Conservation (phyloP, 1,139 yeast species). For the Candida gigantensis region DNA sequence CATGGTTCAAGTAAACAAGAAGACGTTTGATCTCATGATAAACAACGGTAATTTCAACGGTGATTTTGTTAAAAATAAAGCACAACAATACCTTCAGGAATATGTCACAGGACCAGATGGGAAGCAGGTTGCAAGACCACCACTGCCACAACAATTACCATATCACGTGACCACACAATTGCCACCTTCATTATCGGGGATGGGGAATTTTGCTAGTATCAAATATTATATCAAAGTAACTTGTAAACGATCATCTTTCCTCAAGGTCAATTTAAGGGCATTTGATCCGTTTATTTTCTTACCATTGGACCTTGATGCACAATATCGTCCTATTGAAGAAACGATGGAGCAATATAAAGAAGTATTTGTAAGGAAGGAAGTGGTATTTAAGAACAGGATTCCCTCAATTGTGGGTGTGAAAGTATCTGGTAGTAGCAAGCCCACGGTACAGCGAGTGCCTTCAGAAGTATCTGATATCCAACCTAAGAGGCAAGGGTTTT, state of each 20-base stretch:
- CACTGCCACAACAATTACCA: constrained; percentile 14
- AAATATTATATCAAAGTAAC: constrained; percentile 61
- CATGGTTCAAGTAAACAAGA: constrained; percentile 36
- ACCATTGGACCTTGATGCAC: constrained; percentile 48
- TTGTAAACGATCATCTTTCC: constrained; percentile 54
- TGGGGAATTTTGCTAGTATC: constrained; percentile 48
- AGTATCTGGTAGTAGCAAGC: constrained; percentile 4
- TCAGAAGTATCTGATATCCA: constrained; percentile 11
- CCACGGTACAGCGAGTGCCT: constrained; percentile 18
- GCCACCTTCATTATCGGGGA: constrained; percentile 58
- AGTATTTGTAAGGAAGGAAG: constrained; percentile 42
- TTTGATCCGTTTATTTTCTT: constrained; percentile 53
- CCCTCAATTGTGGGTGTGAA: constrained; percentile 48
- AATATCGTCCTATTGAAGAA: constrained; percentile 25
- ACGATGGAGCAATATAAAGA: constrained; percentile 28
- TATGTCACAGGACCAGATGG: constrained; percentile 8
- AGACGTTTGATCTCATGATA: constrained; percentile 31
- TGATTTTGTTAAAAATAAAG: constrained; percentile 23
- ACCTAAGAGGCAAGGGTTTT: constrained; percentile 23
- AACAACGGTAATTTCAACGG: constrained; percentile 38
- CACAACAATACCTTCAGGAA: constrained; percentile 18
- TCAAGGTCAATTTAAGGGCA: constrained; percentile 51
- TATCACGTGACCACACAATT: constrained; percentile 47
- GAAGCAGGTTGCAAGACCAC: constrained; percentile 4
- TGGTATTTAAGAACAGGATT: constrained; percentile 37